Conservation (phyloP, 208 protist species). For the Wallacemonas sp. region DNA sequence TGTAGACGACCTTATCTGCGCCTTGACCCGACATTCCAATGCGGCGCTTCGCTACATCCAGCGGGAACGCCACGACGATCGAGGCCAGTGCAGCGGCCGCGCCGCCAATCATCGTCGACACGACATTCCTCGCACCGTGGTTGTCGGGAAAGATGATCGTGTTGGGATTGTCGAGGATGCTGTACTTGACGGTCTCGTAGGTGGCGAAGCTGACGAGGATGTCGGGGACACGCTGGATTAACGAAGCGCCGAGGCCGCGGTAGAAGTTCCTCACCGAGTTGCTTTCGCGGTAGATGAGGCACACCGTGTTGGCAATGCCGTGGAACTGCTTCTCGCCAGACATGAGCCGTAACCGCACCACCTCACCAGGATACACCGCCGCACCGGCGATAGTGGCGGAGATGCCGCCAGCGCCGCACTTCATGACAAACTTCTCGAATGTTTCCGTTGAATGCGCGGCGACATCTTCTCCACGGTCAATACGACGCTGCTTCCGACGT, state of each 20-base stretch:
- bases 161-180: constrained; percentile 46
- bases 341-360: constrained; percentile 90
- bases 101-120: constrained; percentile 70
- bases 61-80: constrained; percentile 69
- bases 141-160: constrained; percentile 40
- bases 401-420: constrained; percentile 83
- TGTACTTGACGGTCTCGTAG: constrained; percentile 88
- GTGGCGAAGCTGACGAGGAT: constrained; percentile 86
- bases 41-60: constrained; percentile 86
- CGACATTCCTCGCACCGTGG: constrained; percentile 30
- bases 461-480: not conserved
- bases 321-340: constrained; percentile 68
- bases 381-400: constrained; percentile 77
- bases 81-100: constrained; percentile 66
- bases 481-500: not conserved
- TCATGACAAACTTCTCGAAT: constrained; percentile 80
- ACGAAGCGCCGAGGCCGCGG: constrained; percentile 74
- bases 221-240: constrained; percentile 86
- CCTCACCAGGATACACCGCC: constrained; percentile 84
- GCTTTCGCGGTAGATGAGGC: constrained; percentile 70
- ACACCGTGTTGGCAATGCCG: constrained; percentile 56
- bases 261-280: constrained; percentile 84
- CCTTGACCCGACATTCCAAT: constrained; percentile 85
- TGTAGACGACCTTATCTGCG: constrained; percentile 60
- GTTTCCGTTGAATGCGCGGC: constrained; percentile 15